Evolutionary conservation across 441 rosid species (phyloP), one percentile per base, ranked within the genome.

Genomic region (Erodium chrysanthum): DNA sequence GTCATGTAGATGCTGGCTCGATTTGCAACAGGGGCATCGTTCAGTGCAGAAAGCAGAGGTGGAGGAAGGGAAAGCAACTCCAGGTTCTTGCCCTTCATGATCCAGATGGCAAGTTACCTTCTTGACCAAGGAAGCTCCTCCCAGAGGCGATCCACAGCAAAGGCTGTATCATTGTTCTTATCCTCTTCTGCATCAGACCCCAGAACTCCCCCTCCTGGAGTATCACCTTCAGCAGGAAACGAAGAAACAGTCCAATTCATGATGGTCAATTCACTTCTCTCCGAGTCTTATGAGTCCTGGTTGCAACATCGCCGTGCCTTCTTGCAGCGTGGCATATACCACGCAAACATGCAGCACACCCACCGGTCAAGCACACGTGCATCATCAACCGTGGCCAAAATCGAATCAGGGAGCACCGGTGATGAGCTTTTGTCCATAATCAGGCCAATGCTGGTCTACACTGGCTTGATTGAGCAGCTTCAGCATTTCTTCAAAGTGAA

Each of bases 51-150:
- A 27, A 5, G 96, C 74, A 82, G 98, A 78, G 99, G 99, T 46
- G 99, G 99, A 42, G 99, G 99, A 74, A 85, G 91, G 74, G 99
- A 96, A 81, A 93, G 98, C 88, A 96, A 96, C 85, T 96, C 99
- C 5, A 84, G 93, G 27, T 93, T 96, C 76, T 82, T 96, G 71
- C 97, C 98, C 22, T 96, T 96, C 73, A 93, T 93, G 98, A 76
- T 96, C 80, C 99, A 96, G 81, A 93, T 96, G 99, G 98, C 88
- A 23, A 81, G 85, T 75, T 92, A 96, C 84, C 98, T 96, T 81
- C 93, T 96, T 8, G 98, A 96, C 69, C 97, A 96, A 66, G 98
- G 96, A 77, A 86, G 92, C 69, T 80, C 91, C 64, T 79, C 93
- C 50, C 98, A 93, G 77, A 81, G 87, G 59, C 73, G 73, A n/a